phyloP scores from a whole-genome alignment of 2,329 filamentous ascomycete genomes.

The Bipolaris cookei region DNA sequence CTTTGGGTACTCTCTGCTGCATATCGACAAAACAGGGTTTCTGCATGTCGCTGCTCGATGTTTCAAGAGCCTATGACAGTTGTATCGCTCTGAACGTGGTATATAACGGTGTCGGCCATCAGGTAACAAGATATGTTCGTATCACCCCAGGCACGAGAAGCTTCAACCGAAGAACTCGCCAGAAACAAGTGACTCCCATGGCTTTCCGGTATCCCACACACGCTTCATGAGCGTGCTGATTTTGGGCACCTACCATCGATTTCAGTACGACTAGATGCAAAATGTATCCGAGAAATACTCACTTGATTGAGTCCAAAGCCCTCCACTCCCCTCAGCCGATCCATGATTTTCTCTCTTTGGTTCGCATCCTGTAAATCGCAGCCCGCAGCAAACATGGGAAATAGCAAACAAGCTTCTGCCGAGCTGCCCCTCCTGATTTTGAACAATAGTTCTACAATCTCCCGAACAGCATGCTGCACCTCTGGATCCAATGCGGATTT shows the following conservation, averaged over 20 bases:
- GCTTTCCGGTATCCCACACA: slow-evolving; percentile 70
- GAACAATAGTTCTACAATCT: slow-evolving; percentile 67
- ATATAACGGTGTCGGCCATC: background rate
- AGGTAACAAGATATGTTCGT: background rate
- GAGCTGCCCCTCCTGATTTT: slow-evolving; percentile 70
- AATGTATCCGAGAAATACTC: slow-evolving; percentile 28
- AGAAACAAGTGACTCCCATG: slow-evolving; percentile 71
- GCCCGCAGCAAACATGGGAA: slow-evolving; percentile 83
- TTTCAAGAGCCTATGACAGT: background rate
- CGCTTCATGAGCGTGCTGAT: slow-evolving; percentile 70
- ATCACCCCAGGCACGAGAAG: background rate
- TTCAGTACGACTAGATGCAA: slow-evolving; percentile 1
- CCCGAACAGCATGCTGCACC: slow-evolving; percentile 67
- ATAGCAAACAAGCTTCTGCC: slow-evolving; percentile 76
- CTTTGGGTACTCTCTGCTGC: background rate
- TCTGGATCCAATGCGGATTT: slow-evolving; percentile 62
- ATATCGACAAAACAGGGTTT: background rate
- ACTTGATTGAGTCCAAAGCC: slow-evolving; percentile 79
- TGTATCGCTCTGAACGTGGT: background rate
- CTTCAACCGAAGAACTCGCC: slow-evolving; percentile 69
- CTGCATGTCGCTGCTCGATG: background rate
- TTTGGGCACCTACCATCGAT: slow-evolving; percentile 57
- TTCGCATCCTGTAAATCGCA: slow-evolving; percentile 68
- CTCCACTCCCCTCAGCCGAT: slow-evolving; percentile 71
- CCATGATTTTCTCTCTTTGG: slow-evolving; percentile 67